Conservation (phyloP, 169 alveolate genomes). For the Plasmodium chabaudi region DNA sequence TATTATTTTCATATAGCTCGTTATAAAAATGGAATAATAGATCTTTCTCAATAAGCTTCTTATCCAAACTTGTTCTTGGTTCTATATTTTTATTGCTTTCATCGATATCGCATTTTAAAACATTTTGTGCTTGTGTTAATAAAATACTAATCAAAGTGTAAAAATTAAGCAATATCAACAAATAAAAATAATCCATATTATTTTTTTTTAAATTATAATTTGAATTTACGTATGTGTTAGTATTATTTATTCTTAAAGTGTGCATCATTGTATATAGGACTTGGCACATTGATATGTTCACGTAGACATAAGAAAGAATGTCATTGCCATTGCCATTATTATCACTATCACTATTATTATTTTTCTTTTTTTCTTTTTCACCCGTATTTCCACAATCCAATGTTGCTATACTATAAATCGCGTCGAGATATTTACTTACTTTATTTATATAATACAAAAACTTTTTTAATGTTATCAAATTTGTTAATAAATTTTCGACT, state of each 20-base stretch:
- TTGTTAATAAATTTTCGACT: background rate
- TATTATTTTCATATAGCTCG: conserved; percentile 4
- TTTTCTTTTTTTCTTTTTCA: background rate
- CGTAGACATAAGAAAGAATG: background rate
- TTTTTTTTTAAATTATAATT: conserved; percentile 42
- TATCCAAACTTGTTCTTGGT: background rate
- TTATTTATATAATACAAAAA: conserved; percentile 50
- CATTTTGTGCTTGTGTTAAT: background rate
- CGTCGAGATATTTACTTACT: conserved; percentile 10
- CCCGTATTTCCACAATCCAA: background rate
- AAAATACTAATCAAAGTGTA: conserved; percentile 9
- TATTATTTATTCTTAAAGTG: conserved; percentile 51
- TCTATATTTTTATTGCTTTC: background rate
- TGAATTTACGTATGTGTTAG: conserved; percentile 30
- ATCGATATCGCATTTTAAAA: background rate
- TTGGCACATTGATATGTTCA: conserved; percentile 35
- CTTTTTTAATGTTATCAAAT: conserved; percentile 11
- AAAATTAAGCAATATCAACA: conserved; percentile 42
- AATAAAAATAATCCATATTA: conserved; percentile 53
- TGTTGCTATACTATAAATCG: background rate
- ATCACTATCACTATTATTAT: background rate
- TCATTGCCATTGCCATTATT: too few species aligned
- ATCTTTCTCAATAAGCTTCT: background rate
- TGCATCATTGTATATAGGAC: conserved; percentile 28
- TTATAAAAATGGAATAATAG: background rate